Evolutionary conservation across 371 early-diverging fungal genomes (phyloP), one percentile per base, ranked within the genome.

Genomic region (Haplosporangium sp.): DNA sequence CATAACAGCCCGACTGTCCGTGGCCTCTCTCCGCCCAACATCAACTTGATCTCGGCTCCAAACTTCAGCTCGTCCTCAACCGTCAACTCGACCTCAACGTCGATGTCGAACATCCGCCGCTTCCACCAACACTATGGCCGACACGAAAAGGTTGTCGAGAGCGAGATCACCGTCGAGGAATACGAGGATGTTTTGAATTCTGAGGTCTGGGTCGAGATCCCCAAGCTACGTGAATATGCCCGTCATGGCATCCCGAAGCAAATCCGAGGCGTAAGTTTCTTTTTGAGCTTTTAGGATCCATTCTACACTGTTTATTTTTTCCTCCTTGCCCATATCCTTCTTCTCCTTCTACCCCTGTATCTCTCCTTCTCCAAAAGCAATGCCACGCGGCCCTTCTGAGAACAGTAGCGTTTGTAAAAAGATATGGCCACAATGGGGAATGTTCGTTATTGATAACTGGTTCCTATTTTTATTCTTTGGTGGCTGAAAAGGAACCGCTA

Each of bases 131-230:
- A 42, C 7, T 61, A 41, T 47, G 54, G 38, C 16, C 48, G 16
- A 11, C 47, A 51, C 37, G 53, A 67, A 41, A 54, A 47, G 21
- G 66, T 53, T 14, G 38, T 58, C 52, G 77, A 70, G 14, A 52
- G 57, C 7, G 57, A 53, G n/a, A 64, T 64, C 23, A 56, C 65
- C 9, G 46, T 89, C 6, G 88, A 88, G 56, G 95, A 95, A 61
- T 94, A 92, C 75, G 80, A 86, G 59, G 94, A 95, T 56, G 85
- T 95, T 45, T 79, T 96, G 53, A 90, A 87, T 74, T 90, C 96
- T 7, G 96, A 96, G 81, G 93, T 93, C 13, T 88, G 88, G 69
- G 89, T 97, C 45, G 96, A 96, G 71, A 81, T 96, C 18, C 91
- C 91, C 58, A 89, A 91, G 74, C 84, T 97, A 64, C 86, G 94